Conservation (phyloP, 2,329 filamentous ascomycete genomes). For the Neofusicoccum sp. region DNA sequence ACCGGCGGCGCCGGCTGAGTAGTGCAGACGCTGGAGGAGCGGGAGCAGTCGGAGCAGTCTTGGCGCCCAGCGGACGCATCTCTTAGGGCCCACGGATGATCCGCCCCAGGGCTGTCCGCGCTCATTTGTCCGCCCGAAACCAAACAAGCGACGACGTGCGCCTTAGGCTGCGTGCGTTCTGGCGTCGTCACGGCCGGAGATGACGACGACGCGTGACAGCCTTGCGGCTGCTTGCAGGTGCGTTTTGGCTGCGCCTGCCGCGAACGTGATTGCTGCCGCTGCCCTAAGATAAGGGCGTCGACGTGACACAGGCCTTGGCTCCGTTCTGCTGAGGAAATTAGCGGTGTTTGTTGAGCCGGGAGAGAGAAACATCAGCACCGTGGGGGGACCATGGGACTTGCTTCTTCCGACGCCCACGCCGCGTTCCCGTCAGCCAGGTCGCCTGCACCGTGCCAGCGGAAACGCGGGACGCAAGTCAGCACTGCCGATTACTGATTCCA, state of each 20-base stretch:
- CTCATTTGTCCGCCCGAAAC: slow-evolving; percentile 8
- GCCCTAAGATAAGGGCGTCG: background rate
- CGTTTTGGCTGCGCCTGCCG: background rate
- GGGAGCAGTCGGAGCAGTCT: slow-evolving; percentile 5
- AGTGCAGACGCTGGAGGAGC: slow-evolving; percentile 10
- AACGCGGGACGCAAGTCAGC: background rate
- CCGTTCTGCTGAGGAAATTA: background rate
- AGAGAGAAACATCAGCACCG: background rate
- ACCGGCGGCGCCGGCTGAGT: background rate
- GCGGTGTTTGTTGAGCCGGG: background rate
- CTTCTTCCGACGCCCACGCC: background rate
- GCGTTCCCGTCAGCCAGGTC: background rate
- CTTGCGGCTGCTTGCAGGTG: background rate
- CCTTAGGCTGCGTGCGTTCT: background rate
- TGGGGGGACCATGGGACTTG: background rate
- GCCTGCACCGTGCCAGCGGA: background rate
- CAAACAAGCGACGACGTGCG: background rate
- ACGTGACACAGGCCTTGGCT: slow-evolving; percentile 5
- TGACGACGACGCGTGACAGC: slow-evolving; percentile 11
- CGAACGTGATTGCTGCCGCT: background rate
- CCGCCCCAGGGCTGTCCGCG: background rate
- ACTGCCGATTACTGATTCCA: background rate
- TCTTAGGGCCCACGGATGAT: slow-evolving; percentile 17
- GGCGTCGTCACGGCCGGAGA: background rate
- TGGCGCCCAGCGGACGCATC: slow-evolving; percentile 15